Percentiles rank a stretch among this genome's conserved stretches.
Evolutionary conservation across 2,329 filamentous ascomycete genomes (phyloP).

Genomic region (Fusarium sulawesiense): DNA sequence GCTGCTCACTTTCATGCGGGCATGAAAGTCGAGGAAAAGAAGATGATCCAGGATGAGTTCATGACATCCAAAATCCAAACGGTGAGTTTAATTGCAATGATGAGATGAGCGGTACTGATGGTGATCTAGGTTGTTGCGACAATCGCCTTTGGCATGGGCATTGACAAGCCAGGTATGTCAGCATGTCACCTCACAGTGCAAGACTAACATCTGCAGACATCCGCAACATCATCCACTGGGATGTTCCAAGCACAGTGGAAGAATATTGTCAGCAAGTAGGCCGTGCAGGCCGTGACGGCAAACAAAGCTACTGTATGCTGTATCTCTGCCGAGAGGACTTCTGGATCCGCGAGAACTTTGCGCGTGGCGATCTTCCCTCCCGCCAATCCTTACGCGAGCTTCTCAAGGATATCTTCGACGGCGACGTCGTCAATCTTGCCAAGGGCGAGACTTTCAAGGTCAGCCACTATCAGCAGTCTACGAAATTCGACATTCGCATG

Average conservation of each 20-base stretch:
- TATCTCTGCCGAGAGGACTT: conserved; percentile 69
- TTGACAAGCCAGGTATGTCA: conserved; percentile 59
- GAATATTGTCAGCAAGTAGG: conserved; percentile 70
- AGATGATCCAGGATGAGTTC: conserved; percentile 62
- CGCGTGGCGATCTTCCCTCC: conserved; percentile 69
- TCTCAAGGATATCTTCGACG: conserved; percentile 63
- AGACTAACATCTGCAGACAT: conserved; percentile 53
- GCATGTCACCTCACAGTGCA: not conserved
- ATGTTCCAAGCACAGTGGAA: conserved; percentile 63
- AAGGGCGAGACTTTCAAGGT: conserved; percentile 50
- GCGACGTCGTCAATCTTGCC: conserved; percentile 36
- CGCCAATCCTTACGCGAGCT: conserved; percentile 59
- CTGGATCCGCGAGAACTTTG: conserved; percentile 68
- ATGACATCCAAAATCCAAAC: conserved; percentile 58
- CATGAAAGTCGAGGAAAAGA: conserved; percentile 59
- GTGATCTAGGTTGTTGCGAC: conserved; percentile 55
- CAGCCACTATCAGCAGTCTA: conserved; percentile 58
- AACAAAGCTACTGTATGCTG: conserved; percentile 65
- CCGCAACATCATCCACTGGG: conserved; percentile 65
- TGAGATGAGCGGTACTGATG: not conserved
- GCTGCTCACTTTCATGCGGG: conserved; percentile 63
- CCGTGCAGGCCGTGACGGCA: conserved; percentile 65
- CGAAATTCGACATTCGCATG: conserved; percentile 64
- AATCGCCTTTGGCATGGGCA: conserved; percentile 71
- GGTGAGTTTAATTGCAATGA: conserved; percentile 14